Percentiles rank a stretch among this genome's conserved stretches.
These are phyloP conservation scores for Neonectria punicea DNA, from an alignment of 2,329 filamentous ascomycete species.

Conservation along the genomic window DNA sequence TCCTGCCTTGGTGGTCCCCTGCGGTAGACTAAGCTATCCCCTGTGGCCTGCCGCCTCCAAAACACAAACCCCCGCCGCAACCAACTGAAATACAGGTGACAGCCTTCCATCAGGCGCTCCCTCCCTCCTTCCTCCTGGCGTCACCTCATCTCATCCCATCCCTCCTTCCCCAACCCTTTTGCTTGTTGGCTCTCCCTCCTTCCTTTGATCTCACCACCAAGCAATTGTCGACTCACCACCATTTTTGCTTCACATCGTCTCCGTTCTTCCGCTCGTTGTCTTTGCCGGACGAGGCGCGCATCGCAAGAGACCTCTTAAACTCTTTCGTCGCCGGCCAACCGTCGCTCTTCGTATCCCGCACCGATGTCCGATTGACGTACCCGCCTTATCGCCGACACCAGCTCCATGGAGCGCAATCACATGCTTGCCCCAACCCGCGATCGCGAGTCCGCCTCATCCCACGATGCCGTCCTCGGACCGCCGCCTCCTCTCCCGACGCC, in stretches of 20 bases:
- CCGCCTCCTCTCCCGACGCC: conserved; percentile 41
- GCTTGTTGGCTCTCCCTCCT: conserved; percentile 18
- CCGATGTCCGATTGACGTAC: conserved; percentile 43
- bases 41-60: conserved; percentile 4
- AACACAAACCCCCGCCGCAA: conserved; percentile 34
- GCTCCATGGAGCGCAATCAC: conserved; percentile 57
- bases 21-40: not conserved
- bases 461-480: conserved; percentile 41
- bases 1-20: not conserved
- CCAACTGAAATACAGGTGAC: conserved; percentile 25
- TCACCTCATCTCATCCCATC: conserved; percentile 26
- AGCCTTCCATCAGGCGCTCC: conserved; percentile 19
- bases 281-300: not conserved
- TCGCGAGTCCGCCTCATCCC: conserved; percentile 37
- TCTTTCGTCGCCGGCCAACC: not conserved
- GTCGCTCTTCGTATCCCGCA: conserved; percentile 22
- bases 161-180: conserved; percentile 35
- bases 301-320: not conserved
- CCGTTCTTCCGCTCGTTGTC: not conserved
- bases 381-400: conserved; percentile 43
- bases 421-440: conserved; percentile 50
- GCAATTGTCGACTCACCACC: conserved; percentile 10
- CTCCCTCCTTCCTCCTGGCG: conserved; percentile 15
- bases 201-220: conserved; percentile 20
- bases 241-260: not conserved